These are phyloP conservation scores for Glebionis coronaria DNA, from an alignment of 129 eudicot species.

Conservation along the genomic window DNA sequence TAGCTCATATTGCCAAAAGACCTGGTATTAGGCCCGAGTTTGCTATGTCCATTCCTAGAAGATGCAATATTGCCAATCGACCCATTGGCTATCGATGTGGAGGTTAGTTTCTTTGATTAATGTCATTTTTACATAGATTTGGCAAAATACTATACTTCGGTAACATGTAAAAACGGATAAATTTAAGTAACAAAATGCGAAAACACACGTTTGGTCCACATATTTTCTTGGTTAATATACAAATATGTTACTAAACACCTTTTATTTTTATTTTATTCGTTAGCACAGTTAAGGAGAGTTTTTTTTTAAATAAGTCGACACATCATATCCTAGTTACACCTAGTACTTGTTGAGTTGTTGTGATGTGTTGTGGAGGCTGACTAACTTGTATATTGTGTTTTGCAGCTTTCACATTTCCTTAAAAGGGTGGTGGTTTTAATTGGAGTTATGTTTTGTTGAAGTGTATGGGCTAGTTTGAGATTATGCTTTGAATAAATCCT, in stretches of 20 bases:
- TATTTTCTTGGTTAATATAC: too few relatives aligned
- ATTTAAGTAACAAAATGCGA: too few relatives aligned
- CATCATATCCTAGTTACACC: not conserved
- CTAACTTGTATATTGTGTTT: slow-evolving; percentile 9
- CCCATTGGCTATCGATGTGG: slow-evolving; percentile 83
- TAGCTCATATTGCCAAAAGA: too few relatives aligned
- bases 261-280: not conserved
- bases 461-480: slow-evolving; percentile 11
- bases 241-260: too few relatives aligned
- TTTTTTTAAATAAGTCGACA: not conserved
- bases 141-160: too few relatives aligned
- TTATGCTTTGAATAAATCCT: slow-evolving; percentile 16
- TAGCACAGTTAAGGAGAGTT: not conserved
- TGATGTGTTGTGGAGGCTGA: not conserved
- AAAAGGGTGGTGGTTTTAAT: not conserved
- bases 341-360: too few relatives aligned
- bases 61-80: slow-evolving; percentile 66
- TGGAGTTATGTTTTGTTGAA: slow-evolving; percentile 7
- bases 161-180: too few relatives aligned
- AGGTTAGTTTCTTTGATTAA: slow-evolving; percentile 41
- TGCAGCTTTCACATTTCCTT: slow-evolving; percentile 75
- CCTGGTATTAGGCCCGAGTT: slow-evolving; percentile 24
- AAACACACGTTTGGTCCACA: too few relatives aligned
- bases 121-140: not conserved
- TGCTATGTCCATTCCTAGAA: slow-evolving; percentile 68